phyloP scores from a whole-genome alignment of 2,329 filamentous ascomycete species.

The Alternaria gansuensis region DNA sequence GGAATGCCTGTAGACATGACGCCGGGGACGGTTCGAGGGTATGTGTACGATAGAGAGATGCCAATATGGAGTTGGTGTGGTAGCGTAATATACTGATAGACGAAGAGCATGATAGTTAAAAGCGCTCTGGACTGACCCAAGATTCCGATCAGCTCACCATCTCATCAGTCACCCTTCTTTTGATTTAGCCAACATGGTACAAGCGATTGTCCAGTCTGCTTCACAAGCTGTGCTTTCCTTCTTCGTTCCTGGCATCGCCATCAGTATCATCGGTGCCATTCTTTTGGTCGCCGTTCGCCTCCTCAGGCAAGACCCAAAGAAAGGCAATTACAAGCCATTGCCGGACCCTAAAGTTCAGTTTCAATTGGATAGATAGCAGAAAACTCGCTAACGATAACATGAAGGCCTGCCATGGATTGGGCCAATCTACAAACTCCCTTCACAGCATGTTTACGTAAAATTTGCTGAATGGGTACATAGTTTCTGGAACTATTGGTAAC shows the following conservation, averaged over 20 bases:
- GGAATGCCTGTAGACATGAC: background rate
- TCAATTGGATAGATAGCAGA: no score
- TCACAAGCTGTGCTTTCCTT: constrained; percentile 9
- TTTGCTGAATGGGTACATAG: constrained; percentile 7
- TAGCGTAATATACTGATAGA: background rate
- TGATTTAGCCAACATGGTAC: background rate
- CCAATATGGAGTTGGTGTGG: background rate
- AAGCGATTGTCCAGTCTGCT: background rate
- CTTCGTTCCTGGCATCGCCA: constrained; percentile 4
- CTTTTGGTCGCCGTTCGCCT: constrained; percentile 6
- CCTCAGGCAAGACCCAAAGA: constrained; percentile 7
- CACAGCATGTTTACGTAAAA: constrained; percentile 8
- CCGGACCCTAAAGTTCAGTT: constrained; percentile 8
- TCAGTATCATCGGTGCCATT: constrained; percentile 10
- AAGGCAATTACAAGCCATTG: constrained; percentile 3
- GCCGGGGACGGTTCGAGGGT: background rate
- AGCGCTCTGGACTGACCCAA: background rate
- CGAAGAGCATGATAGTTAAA: background rate
- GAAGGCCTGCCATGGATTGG: constrained; percentile 13
- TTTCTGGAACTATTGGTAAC: background rate
- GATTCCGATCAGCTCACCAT: background rate
- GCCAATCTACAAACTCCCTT: constrained; percentile 3
- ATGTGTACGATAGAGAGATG: background rate
- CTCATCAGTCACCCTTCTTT: background rate
- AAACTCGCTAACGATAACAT: background rate